A percentile compares a stretch with the other conserved stretches of the same genome.
These are phyloP conservation scores for Ophiocordyceps camponoti-leonardi DNA, from an alignment of 2,329 filamentous ascomycete species.

Conservation along the genomic window DNA sequence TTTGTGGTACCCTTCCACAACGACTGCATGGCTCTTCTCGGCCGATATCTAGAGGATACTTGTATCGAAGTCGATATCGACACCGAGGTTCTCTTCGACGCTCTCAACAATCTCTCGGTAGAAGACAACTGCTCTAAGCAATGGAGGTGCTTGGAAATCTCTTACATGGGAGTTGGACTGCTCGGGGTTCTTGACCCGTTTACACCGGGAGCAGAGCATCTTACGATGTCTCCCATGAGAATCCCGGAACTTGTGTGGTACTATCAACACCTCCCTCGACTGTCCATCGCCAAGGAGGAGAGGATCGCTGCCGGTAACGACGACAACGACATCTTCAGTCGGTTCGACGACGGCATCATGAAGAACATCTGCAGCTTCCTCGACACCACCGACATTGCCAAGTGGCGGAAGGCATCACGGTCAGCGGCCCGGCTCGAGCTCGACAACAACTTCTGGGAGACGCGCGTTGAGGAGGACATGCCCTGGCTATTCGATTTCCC, in stretches of 20 bases:
- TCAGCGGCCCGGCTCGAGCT: background rate
- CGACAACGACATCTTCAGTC: background rate
- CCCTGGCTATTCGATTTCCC: background rate
- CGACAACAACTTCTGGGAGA: background rate
- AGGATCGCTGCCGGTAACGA: background rate
- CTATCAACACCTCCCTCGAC: background rate
- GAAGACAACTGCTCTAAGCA: background rate
- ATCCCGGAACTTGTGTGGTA: background rate
- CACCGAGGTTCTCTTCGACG: background rate
- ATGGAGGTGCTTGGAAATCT: background rate
- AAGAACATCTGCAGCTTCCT: background rate
- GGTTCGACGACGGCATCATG: background rate
- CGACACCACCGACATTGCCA: background rate
- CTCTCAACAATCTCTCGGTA: background rate
- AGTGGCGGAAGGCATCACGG: background rate
- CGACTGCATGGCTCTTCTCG: background rate
- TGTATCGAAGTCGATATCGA: background rate
- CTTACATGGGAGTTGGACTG: background rate
- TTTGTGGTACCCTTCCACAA: background rate
- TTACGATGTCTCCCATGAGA: background rate
- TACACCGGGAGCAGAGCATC: background rate
- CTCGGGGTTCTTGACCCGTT: background rate
- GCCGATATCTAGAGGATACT: background rate
- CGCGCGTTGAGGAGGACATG: background rate
- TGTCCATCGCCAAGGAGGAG: background rate